phyloP scores from a whole-genome alignment of 768 basidiomycete genomes.

The Tremella mesenterica region DNA sequence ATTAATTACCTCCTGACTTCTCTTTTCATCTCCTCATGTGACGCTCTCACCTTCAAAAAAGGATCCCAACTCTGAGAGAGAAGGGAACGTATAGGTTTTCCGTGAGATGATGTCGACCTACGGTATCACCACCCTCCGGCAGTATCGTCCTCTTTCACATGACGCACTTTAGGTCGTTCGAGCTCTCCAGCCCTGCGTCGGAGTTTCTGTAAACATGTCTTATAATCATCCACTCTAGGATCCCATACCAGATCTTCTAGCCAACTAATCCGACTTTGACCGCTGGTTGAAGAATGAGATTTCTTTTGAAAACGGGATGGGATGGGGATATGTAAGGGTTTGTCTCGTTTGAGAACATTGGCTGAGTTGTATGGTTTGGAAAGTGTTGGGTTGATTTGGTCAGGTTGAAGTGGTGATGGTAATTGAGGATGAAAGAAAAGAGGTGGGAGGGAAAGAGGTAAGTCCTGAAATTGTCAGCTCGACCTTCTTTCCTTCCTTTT shows the following conservation, averaged over 20 bases:
- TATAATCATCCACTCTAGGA: conserved; percentile 12
- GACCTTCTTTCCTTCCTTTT: neutral
- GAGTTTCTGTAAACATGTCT: neutral
- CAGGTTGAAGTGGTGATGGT: neutral
- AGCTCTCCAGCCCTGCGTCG: neutral
- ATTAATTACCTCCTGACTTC: too few relatives aligned
- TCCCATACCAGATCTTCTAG: conserved; percentile 21
- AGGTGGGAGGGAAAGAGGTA: conserved; percentile 16
- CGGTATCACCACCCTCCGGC: too few relatives aligned
- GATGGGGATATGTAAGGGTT: neutral
- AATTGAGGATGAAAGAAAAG: conserved; percentile 11
- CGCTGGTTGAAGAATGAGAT: neutral
- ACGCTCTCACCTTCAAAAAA: too few relatives aligned
- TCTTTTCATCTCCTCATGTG: too few relatives aligned
- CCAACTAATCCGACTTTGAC: conserved; percentile 13
- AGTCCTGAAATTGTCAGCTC: conserved; percentile 6
- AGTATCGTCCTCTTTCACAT: too few relatives aligned
- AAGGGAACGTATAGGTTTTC: too few relatives aligned
- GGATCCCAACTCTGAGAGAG: too few relatives aligned
- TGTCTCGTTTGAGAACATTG: neutral
- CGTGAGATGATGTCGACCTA: too few relatives aligned
- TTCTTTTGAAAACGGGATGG: neutral
- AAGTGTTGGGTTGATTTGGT: neutral
- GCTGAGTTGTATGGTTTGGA: neutral
- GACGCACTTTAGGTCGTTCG: neutral